Evolutionary conservation across 495 filamentous ascomycete genomes (phyloP).

Genomic region (Bacidia rubella): DNA sequence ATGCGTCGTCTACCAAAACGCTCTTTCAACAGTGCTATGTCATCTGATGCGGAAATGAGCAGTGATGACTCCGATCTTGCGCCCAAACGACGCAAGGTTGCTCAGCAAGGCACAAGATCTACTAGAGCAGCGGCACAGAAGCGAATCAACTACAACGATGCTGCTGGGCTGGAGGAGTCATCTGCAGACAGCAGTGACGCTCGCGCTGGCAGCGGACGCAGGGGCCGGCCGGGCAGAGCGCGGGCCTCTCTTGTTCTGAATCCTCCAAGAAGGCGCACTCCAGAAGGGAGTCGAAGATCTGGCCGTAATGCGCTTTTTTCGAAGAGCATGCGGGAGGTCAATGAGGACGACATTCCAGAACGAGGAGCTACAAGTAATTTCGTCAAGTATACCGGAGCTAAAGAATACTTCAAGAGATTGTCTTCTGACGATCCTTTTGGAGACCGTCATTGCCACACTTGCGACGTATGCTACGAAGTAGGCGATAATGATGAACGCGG

Average conservation of each 20-base stretch:
- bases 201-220: slow-evolving; percentile 5
- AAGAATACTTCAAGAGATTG: slow-evolving; percentile 52
- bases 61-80: slow-evolving; percentile 5
- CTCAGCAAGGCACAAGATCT: background rate
- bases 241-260: background rate
- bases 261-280: slow-evolving; percentile 1
- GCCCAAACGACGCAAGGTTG: background rate
- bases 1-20: background rate
- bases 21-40: slow-evolving; percentile 1
- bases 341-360: slow-evolving; percentile 55
- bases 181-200: slow-evolving; percentile 5
- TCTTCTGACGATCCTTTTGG: slow-evolving; percentile 46
- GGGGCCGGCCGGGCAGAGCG: background rate
- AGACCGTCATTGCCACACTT: slow-evolving; percentile 49
- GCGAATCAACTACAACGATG: slow-evolving; percentile 16
- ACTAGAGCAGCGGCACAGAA: slow-evolving; percentile 7
- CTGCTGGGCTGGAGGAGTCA: slow-evolving; percentile 6
- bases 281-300: slow-evolving; percentile 34
- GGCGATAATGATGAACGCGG: slow-evolving; percentile 43
- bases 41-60: slow-evolving; percentile 1
- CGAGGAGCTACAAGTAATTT: slow-evolving; percentile 20
- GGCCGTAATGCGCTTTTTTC: slow-evolving; percentile 30
- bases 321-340: slow-evolving; percentile 50
- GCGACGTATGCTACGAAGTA: slow-evolving; percentile 53
- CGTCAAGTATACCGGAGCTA: slow-evolving; percentile 45